These are phyloP conservation scores for Solanum hybrid DNA, from an alignment of 305 asterid genomes.

Conservation along the genomic window DNA sequence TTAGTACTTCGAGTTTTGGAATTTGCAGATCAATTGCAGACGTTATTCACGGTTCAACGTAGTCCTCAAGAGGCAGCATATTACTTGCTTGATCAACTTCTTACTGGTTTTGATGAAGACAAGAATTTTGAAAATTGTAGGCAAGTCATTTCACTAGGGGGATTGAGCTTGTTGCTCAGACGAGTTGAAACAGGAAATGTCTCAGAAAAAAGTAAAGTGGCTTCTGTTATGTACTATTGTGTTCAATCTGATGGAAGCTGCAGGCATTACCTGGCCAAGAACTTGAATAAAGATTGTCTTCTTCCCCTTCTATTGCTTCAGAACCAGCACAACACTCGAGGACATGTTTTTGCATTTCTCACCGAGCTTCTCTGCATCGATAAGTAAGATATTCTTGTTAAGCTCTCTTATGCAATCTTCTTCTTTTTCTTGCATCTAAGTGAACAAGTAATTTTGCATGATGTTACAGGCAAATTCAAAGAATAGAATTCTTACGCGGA, in stretches of 20 bases:
- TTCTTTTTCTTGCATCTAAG: not conserved
- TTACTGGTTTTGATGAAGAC: slow-evolving; percentile 52
- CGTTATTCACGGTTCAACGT: slow-evolving; percentile 42
- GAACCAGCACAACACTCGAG: slow-evolving; percentile 16
- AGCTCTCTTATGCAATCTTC: not conserved
- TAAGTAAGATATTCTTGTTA: slow-evolving; percentile 32
- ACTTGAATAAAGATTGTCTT: slow-evolving; percentile 37
- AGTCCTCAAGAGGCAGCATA: slow-evolving; percentile 65
- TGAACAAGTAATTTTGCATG: not conserved
- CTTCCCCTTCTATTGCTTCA: slow-evolving; percentile 32
- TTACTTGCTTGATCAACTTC: slow-evolving; percentile 51
- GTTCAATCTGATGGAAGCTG: slow-evolving; percentile 63
- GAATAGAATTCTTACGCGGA: slow-evolving; percentile 34
- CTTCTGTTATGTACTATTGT: slow-evolving; percentile 39
- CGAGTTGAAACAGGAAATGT: slow-evolving; percentile 58
- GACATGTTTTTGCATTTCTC: slow-evolving; percentile 42
- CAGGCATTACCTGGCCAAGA: slow-evolving; percentile 51
- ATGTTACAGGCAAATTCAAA: slow-evolving; percentile 38
- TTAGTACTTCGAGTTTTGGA: slow-evolving; percentile 69
- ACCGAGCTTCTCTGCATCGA: slow-evolving; percentile 56
- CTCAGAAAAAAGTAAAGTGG: slow-evolving; percentile 46
- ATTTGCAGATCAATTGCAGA: slow-evolving; percentile 66
- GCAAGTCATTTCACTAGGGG: slow-evolving; percentile 59
- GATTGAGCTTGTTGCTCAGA: slow-evolving; percentile 45
- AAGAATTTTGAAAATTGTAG: slow-evolving; percentile 51